These are phyloP conservation scores for Groenewaldozyma salmanticensis DNA, from an alignment of 805 yeast genomes.

Conservation along the genomic window DNA sequence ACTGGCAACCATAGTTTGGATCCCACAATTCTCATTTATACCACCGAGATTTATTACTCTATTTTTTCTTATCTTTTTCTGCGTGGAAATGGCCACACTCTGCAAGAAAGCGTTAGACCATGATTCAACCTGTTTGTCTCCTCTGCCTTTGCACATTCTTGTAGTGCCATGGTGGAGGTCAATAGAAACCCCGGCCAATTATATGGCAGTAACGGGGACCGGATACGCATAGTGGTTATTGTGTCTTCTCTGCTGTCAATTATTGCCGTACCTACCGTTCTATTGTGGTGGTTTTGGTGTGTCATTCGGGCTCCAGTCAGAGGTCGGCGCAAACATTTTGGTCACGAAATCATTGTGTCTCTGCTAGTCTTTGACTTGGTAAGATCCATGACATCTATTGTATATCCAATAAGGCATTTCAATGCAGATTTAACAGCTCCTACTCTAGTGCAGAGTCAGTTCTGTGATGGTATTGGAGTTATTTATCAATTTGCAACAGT, in stretches of 20 bases:
- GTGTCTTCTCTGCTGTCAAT: conserved; percentile 10
- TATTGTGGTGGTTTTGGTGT: conserved; percentile 10
- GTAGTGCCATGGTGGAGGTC: too few relatives aligned
- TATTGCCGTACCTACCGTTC: conserved; percentile 5
- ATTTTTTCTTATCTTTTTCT: too few relatives aligned
- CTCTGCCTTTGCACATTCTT: too few relatives aligned
- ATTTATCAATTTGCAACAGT: conserved; percentile 69
- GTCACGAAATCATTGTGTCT: conserved; percentile 48
- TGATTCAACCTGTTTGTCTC: too few relatives aligned
- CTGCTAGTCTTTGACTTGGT: conserved; percentile 60
- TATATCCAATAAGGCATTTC: conserved; percentile 42
- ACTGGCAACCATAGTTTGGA: too few relatives aligned
- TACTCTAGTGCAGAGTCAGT: conserved; percentile 36
- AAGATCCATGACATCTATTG: conserved; percentile 54
- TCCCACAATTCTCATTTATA: too few relatives aligned
- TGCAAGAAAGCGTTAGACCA: too few relatives aligned
- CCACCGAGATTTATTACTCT: too few relatives aligned
- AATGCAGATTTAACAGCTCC: conserved; percentile 32
- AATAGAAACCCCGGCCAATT: conserved; percentile 8
- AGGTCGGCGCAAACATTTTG: conserved; percentile 5
- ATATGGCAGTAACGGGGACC: neutral
- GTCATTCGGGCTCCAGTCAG: neutral
- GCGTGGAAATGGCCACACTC: too few relatives aligned
- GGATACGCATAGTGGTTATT: conserved; percentile 2
- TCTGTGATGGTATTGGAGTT: conserved; percentile 65